phyloP scores from a whole-genome alignment of 495 filamentous ascomycete genomes.

The Neurospora sp. region DNA sequence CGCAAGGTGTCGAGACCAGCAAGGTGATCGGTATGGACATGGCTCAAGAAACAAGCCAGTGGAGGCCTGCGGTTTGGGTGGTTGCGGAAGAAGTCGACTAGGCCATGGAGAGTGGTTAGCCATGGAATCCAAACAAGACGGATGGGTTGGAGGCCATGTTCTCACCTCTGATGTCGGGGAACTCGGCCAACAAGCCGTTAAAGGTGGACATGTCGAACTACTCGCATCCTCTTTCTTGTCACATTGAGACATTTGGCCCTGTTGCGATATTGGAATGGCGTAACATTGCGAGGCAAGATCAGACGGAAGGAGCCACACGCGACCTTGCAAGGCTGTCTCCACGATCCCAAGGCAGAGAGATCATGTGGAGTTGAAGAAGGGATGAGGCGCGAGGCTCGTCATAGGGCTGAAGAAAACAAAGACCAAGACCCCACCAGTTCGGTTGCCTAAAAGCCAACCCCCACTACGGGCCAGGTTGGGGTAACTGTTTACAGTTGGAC shows the following conservation, averaged over 20 bases:
- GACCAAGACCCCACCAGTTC: background rate
- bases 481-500: background rate
- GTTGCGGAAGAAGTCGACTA: constrained; percentile 78
- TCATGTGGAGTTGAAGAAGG: background rate
- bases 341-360: no score
- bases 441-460: background rate
- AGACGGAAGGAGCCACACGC: background rate
- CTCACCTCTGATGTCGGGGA: constrained; percentile 57
- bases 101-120: background rate
- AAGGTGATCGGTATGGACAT: constrained; percentile 90
- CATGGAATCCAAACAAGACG: background rate
- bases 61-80: constrained; percentile 47
- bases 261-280: background rate
- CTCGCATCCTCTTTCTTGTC: background rate
- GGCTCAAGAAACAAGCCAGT: constrained; percentile 80
- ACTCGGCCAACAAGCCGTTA: constrained; percentile 39
- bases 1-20: constrained; percentile 68
- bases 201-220: constrained; percentile 27
- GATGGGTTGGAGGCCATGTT: background rate
- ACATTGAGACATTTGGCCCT: background rate
- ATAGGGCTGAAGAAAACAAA: background rate
- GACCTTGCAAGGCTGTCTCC: no score
- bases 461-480: background rate
- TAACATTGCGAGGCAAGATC: background rate
- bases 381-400: background rate